Evolutionary conservation across 108 stramenopile genomes (phyloP), one percentile per base, ranked within the genome.

Genomic region (Licmophora abbreviata): DNA sequence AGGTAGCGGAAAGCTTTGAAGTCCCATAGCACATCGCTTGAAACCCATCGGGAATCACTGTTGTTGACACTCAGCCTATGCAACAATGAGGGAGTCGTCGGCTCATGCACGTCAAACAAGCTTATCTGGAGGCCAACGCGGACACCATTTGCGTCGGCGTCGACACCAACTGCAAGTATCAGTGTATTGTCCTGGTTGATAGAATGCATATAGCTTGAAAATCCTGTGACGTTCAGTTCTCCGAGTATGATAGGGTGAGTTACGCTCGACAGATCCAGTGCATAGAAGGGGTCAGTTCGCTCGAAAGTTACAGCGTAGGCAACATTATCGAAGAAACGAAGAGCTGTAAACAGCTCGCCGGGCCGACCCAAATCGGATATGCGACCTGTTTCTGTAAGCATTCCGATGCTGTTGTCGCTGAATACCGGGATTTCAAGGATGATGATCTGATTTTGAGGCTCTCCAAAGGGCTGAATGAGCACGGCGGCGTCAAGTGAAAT

Each of bases 251-350:
- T 43, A 4, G 11, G 33, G 1, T 66, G 63, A n/a, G 0, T 30
- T 1, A 24, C 32, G 10, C 36, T 35, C 0, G 53, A 42, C 26
- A 73, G 23, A 53, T 72, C 77, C 24, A 50, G 14, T n/a, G 33
- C 48, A 31, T 50, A 50, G 21, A 79, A 66, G 0, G 78, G 78
- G 60, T 79, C 73, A 9, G 38, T 74, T 27, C 54, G 66, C 22
- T 58, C 56, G 59, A 72, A 79, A 2, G 78, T 79, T 11, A 74
- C 56, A 15, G 65, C 69, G 56, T 79, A 79, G 42, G 59, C 63
- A 26, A 67, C 47, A 10, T 63, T 44, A 49, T 71, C 63, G 51
- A 71, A 64, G 59, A 69, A 79, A 14, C 73, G 73, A 3, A 71
- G 59, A n/a, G 70, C 48, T 2, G 71, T 73, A 29, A 79, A 20